Conservation (phyloP, 805 yeast genomes). For the Candida sonorensis region DNA sequence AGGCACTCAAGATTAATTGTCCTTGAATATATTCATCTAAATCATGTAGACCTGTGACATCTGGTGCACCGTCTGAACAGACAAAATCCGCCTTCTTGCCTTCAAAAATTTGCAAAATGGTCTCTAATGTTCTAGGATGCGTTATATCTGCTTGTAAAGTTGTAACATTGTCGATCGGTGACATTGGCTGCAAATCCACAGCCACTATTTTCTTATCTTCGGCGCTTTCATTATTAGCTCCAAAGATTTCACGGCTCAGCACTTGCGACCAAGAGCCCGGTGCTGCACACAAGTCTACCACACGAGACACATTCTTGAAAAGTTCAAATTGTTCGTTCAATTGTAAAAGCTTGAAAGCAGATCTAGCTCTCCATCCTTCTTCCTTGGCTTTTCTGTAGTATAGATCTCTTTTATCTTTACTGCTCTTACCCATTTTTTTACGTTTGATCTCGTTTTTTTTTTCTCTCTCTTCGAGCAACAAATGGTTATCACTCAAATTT, state of each 20-base stretch:
- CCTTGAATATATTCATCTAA: conserved; percentile 96
- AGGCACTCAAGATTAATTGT: conserved; percentile 83
- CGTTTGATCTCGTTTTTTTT: too few relatives aligned
- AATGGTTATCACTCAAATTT: too few relatives aligned
- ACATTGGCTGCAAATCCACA: conserved; percentile 96
- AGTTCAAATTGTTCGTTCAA: conserved; percentile 85
- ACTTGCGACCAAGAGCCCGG: conserved; percentile 99
- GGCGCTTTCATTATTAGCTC: conserved; percentile 20
- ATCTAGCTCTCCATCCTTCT: conserved; percentile 96
- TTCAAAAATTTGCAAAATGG: conserved; percentile 74
- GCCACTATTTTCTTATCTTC: conserved; percentile 61
- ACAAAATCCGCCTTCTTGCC: conserved; percentile 94
- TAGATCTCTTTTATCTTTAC: conserved; percentile 90
- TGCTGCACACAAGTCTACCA: conserved; percentile 97
- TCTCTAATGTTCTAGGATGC: conserved; percentile 80
- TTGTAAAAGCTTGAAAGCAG: conserved; percentile 91
- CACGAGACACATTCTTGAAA: conserved; percentile 66
- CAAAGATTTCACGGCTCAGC: conserved; percentile 59
- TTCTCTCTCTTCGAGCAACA: too few relatives aligned
- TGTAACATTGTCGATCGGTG: conserved; percentile 87
- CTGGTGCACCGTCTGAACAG: conserved; percentile 98
- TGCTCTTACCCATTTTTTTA: conserved; percentile 73
- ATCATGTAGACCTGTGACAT: conserved; percentile 96
- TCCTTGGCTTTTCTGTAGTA: conserved; percentile 94
- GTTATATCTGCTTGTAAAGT: conserved; percentile 96